phyloP scores from a whole-genome alignment of 139 green algal species.

The Mesostigma viride region DNA sequence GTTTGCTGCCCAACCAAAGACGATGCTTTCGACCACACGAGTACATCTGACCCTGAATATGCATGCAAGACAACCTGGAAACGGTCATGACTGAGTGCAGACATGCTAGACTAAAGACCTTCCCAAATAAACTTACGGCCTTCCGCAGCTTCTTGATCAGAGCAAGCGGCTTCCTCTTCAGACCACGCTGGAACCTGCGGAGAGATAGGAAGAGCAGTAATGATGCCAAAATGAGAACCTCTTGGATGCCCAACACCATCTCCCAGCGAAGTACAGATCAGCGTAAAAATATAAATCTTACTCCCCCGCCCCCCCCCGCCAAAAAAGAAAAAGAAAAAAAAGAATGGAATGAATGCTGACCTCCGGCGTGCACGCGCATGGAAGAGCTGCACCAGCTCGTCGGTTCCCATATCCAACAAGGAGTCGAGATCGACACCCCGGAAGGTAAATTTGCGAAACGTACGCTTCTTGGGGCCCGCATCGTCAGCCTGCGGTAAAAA shows the following conservation, averaged over 20 bases:
- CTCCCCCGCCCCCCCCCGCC: too few species aligned
- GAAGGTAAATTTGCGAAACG: constrained; percentile 82
- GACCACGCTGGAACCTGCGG: constrained; percentile 85
- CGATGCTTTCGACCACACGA: too few species aligned
- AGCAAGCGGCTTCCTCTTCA: constrained; percentile 88
- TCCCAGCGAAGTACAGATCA: background rate
- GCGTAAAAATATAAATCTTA: background rate
- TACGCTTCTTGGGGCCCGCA: constrained; percentile 55
- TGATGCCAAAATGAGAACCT: too few species aligned
- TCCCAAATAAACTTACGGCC: constrained; percentile 36
- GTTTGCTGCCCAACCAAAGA: too few species aligned
- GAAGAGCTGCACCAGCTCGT: constrained; percentile 79
- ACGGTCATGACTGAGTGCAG: too few species aligned
- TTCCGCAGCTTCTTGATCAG: constrained; percentile 98
- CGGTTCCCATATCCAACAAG: constrained; percentile 90
- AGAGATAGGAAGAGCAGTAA: too few species aligned
- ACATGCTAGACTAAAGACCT: constrained; percentile 3
- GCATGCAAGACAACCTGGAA: too few species aligned
- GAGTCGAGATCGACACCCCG: constrained; percentile 94
- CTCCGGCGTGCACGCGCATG: constrained; percentile 50
- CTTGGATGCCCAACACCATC: too few species aligned
- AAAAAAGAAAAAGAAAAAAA: background rate
- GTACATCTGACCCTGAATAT: too few species aligned
- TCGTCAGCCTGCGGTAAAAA: constrained; percentile 14
- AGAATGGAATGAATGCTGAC: constrained; percentile 6